phyloP scores from a whole-genome alignment of 768 basidiomycete species.

The Boletus reticuloceps region DNA sequence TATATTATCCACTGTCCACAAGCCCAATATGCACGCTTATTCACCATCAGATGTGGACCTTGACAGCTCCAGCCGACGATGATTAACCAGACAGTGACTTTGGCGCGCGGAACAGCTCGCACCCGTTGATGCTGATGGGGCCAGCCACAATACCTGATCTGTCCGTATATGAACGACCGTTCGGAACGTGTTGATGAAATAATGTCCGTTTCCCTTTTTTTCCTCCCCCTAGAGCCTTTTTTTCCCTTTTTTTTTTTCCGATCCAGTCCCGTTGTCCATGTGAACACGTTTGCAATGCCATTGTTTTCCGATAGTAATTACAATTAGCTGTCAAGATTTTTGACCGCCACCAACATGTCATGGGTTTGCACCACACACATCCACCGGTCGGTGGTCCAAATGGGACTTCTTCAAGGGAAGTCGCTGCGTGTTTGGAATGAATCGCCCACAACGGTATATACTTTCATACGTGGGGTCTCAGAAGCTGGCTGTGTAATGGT shows the following conservation, averaged over 20 bases:
- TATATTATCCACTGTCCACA: background rate
- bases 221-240: background rate
- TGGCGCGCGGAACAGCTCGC: background rate
- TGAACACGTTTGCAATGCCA: slow-evolving; percentile 1
- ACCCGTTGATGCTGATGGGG: slow-evolving; percentile 2
- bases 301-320: background rate
- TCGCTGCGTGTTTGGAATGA: background rate
- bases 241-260: background rate
- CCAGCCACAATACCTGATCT: slow-evolving; percentile 4
- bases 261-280: background rate
- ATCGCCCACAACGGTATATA: background rate
- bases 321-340: slow-evolving; percentile 17
- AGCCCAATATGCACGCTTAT: background rate
- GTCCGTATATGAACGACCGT: slow-evolving; percentile 1
- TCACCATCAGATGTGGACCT: background rate
- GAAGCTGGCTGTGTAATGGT: background rate
- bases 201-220: background rate
- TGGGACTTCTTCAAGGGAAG: background rate
- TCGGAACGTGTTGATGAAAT: slow-evolving; percentile 8
- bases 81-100: background rate
- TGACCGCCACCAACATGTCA: slow-evolving; percentile 12
- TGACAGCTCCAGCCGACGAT: background rate
- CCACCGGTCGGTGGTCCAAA: slow-evolving; percentile 6
- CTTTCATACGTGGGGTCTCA: too few species aligned
- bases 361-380: slow-evolving; percentile 1